Percentiles rank a stretch among this genome's conserved stretches.
These are phyloP conservation scores for Alternaria brassicae DNA, from an alignment of 2,329 filamentous ascomycete genomes.

Conservation along the genomic window DNA sequence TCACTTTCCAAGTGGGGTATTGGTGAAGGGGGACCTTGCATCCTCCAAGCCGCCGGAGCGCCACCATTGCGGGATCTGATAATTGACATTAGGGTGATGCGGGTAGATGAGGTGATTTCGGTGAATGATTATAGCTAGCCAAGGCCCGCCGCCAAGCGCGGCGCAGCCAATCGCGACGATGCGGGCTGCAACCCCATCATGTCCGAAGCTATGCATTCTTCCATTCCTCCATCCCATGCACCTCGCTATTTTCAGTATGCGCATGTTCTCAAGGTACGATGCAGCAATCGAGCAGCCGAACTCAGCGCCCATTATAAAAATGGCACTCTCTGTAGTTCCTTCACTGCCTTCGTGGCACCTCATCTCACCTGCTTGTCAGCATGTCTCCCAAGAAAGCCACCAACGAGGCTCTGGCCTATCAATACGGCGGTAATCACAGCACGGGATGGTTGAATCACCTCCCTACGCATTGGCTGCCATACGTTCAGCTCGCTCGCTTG, in stretches of 20 bases:
- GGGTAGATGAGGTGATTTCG: background rate
- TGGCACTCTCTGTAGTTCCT: background rate
- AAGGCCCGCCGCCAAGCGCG: background rate
- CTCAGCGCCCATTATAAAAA: background rate
- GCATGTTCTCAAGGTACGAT: background rate
- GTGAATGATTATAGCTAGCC: background rate
- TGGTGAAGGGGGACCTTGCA: background rate
- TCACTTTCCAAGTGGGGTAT: background rate
- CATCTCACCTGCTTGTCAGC: background rate
- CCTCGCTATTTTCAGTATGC: background rate
- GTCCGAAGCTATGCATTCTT: background rate
- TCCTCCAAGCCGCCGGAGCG: background rate
- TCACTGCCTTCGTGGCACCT: background rate
- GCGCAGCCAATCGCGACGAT: background rate
- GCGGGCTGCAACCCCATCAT: background rate
- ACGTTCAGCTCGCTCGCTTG: background rate
- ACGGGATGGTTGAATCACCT: background rate
- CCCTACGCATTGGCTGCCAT: background rate
- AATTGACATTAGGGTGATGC: background rate
- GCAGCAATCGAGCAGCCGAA: background rate
- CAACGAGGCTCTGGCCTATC: background rate
- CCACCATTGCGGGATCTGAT: background rate
- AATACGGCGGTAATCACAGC: background rate
- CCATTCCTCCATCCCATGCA: background rate
- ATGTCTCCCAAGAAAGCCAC: background rate